Evolutionary conservation across 2,329 filamentous ascomycete species (phyloP).

Genomic region (Colletotrichum graminicola): DNA sequence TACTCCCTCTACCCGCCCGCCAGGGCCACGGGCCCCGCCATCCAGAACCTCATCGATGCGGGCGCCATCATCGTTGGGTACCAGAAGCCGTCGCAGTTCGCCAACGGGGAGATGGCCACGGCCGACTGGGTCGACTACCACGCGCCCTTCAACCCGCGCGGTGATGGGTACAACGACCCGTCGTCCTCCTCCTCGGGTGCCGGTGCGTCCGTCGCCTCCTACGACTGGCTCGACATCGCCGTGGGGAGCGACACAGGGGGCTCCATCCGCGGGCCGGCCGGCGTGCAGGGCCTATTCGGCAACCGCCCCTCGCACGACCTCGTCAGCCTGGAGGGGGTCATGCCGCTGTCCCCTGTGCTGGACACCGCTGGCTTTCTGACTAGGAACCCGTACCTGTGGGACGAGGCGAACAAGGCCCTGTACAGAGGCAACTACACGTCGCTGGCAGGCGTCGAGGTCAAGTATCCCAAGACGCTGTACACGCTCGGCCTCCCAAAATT

Average conservation of each 20-base stretch:
- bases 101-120: constrained; percentile 56
- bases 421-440: constrained; percentile 52
- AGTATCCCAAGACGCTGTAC: constrained; percentile 47
- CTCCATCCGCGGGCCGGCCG: constrained; percentile 60
- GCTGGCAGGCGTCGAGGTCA: constrained; percentile 16
- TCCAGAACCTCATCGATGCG: constrained; percentile 69
- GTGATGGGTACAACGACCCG: constrained; percentile 60
- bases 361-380: constrained; percentile 60
- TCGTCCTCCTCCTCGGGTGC: constrained; percentile 55
- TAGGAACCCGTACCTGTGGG: constrained; percentile 53
- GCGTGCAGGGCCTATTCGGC: constrained; percentile 58
- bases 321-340: constrained; percentile 55
- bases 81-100: constrained; percentile 61
- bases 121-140: constrained; percentile 58
- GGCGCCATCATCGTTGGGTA: constrained; percentile 65
- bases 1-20: constrained; percentile 64
- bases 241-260: constrained; percentile 61
- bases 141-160: constrained; percentile 58
- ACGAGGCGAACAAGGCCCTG: constrained; percentile 49
- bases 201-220: constrained; percentile 53
- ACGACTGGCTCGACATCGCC: constrained; percentile 60
- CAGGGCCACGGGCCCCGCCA: constrained; percentile 60
- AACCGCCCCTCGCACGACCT: constrained; percentile 58
- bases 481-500: constrained; percentile 47
- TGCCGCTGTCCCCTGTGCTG: constrained; percentile 56